Percentiles rank a stretch among this genome's conserved stretches.
phyloP scores from a whole-genome alignment of 306 rosid species.

The Sindora glabra region DNA sequence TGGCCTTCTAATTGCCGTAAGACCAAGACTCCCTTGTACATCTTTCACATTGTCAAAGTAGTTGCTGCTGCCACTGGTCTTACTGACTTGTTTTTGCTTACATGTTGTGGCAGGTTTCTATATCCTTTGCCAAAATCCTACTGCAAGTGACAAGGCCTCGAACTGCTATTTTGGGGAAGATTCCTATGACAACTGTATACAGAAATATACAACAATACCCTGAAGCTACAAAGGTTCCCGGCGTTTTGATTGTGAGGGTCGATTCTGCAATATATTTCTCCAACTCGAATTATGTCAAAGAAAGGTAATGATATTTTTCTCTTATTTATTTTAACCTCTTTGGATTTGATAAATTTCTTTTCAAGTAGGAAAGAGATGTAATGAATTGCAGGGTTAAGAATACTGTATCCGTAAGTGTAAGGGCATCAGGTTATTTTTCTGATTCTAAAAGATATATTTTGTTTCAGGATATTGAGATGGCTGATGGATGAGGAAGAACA shows the following conservation, averaged over 20 bases:
- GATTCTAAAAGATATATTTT: constrained; percentile 9
- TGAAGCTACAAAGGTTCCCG: constrained; percentile 67
- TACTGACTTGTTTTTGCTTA: constrained; percentile 5
- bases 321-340: too few species aligned
- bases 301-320: constrained; percentile 43
- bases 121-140: constrained; percentile 90
- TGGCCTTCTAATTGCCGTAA: constrained; percentile 88
- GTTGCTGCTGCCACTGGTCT: neutral
- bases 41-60: constrained; percentile 4
- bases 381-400: too few species aligned
- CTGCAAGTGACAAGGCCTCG: constrained; percentile 93
- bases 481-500: constrained; percentile 68
- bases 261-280: constrained; percentile 95
- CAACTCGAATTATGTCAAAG: constrained; percentile 84
- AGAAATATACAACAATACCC: constrained; percentile 89
- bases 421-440: neutral
- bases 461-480: constrained; percentile 82
- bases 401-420: too few species aligned
- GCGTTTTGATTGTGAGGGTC: constrained; percentile 76
- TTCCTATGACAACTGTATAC: constrained; percentile 79
- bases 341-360: too few species aligned
- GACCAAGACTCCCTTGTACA: constrained; percentile 16
- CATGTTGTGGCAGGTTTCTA: constrained; percentile 50
- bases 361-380: too few species aligned
- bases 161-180: constrained; percentile 77